A percentile compares a stretch with the other conserved stretches of the same genome.
phyloP scores from a whole-genome alignment of 768 basidiomycete species.

The Naganishia vaughanmartiniae region DNA sequence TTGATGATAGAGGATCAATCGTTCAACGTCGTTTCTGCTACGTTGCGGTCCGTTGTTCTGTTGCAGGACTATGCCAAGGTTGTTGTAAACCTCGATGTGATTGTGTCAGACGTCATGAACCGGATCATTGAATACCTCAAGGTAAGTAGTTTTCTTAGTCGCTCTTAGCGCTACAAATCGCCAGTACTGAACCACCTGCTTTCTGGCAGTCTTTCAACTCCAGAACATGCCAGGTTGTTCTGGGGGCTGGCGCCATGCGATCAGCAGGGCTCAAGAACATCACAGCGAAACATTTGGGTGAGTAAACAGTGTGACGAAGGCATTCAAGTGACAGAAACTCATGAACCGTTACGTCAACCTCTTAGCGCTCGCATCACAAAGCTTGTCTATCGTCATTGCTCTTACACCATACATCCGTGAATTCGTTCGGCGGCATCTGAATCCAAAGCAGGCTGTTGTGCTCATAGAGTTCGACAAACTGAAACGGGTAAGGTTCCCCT shows the following conservation, averaged over 20 bases:
- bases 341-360: background rate
- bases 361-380: slow-evolving; percentile 89
- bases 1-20: slow-evolving; percentile 69
- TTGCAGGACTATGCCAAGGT: slow-evolving; percentile 82
- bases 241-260: slow-evolving; percentile 98
- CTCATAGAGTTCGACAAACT: slow-evolving; percentile 97
- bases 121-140: slow-evolving; percentile 93
- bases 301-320: slow-evolving; percentile 35
- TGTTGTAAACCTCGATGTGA: slow-evolving; percentile 77
- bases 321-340: background rate
- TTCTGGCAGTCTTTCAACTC: slow-evolving; percentile 80
- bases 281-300: slow-evolving; percentile 94
- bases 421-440: slow-evolving; percentile 87
- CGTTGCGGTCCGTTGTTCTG: slow-evolving; percentile 67
- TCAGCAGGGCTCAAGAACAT: slow-evolving; percentile 97
- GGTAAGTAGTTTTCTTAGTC: slow-evolving; percentile 38
- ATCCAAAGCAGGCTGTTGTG: slow-evolving; percentile 92
- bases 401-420: slow-evolving; percentile 95
- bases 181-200: no score
- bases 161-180: background rate
- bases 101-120: slow-evolving; percentile 94
- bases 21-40: slow-evolving; percentile 84
- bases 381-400: slow-evolving; percentile 86
- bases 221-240: slow-evolving; percentile 92
- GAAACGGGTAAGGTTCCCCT: slow-evolving; percentile 68